A percentile compares a stretch with the other conserved stretches of the same genome.
Evolutionary conservation across 345 rosid genomes (phyloP).

Genomic region (Pelargonium nanum): DNA sequence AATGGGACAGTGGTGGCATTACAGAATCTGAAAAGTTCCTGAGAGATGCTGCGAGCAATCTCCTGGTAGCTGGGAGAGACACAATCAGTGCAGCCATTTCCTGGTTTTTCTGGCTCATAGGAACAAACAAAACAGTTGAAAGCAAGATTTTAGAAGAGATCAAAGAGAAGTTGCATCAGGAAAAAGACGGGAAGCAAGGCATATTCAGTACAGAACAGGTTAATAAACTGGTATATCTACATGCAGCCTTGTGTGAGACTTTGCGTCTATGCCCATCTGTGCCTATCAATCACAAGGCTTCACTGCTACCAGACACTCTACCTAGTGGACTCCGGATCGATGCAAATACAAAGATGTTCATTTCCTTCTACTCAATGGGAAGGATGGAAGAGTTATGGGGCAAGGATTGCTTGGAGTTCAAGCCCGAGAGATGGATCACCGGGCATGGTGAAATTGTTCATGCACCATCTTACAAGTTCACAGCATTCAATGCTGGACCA

Average conservation of each 20-base stretch:
- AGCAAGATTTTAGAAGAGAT: conserved; percentile 40
- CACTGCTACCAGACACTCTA: conserved; percentile 56
- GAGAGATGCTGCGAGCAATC: conserved; percentile 32
- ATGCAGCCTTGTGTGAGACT: conserved; percentile 44
- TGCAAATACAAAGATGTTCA: conserved; percentile 68
- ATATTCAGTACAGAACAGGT: conserved; percentile 1
- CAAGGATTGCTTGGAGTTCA: conserved; percentile 70
- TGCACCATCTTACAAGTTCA: conserved; percentile 60
- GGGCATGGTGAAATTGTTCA: conserved; percentile 38
- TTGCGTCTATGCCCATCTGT: conserved; percentile 84
- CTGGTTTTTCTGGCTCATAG: conserved; percentile 44
- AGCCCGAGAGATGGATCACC: conserved; percentile 86
- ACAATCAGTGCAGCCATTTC: conserved; percentile 20
- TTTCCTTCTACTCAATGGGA: conserved; percentile 81
- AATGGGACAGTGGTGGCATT: neutral
- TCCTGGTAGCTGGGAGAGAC: conserved; percentile 49
- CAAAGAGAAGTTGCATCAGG: neutral
- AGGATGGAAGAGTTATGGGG: conserved; percentile 89
- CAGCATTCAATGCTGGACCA: conserved; percentile 90
- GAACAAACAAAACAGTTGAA: conserved; percentile 16
- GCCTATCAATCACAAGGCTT: conserved; percentile 84
- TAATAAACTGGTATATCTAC: conserved; percentile 17
- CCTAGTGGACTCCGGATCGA: conserved; percentile 90
- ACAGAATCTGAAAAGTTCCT: conserved; percentile 20
- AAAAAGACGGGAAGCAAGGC: neutral